phyloP scores from a whole-genome alignment of 2,329 filamentous ascomycete genomes.

The Arthrobotrys musiformis region DNA sequence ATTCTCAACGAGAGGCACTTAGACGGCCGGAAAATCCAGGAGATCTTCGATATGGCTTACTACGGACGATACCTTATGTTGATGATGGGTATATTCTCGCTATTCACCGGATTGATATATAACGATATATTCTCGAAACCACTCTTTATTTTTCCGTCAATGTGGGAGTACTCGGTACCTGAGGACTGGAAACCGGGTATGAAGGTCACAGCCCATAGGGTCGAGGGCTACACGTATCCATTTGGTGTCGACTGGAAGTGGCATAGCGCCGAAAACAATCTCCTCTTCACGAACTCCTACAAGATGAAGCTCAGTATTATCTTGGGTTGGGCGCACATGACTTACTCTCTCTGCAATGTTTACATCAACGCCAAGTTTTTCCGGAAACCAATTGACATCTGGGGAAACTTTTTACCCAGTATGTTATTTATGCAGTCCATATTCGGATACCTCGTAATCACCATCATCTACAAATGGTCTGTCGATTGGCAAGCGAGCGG shows the following conservation, averaged over 20 bases:
- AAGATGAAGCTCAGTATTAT: slow-evolving; percentile 99
- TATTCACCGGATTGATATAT: slow-evolving; percentile 97
- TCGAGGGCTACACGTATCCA: slow-evolving; percentile 84
- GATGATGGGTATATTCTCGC: slow-evolving; percentile 96
- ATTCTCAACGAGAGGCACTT: slow-evolving; percentile 95
- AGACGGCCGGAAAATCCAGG: slow-evolving; percentile 86
- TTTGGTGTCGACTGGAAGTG: slow-evolving; percentile 96
- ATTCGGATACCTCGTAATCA: slow-evolving; percentile 93
- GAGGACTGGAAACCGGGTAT: slow-evolving; percentile 73
- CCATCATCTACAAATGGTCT: slow-evolving; percentile 97
- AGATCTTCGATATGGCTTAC: slow-evolving; percentile 97
- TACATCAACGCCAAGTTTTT: slow-evolving; percentile 95
- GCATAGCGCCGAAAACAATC: slow-evolving; percentile 94
- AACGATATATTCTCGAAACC: slow-evolving; percentile 97
- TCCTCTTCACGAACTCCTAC: slow-evolving; percentile 97
- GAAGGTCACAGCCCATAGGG: slow-evolving; percentile 74
- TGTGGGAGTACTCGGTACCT: slow-evolving; percentile 83
- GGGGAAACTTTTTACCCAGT: slow-evolving; percentile 95
- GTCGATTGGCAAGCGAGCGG: slow-evolving; percentile 81
- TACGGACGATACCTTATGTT: slow-evolving; percentile 98
- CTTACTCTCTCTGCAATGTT: slow-evolving; percentile 92
- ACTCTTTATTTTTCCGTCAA: slow-evolving; percentile 85
- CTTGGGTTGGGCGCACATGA: slow-evolving; percentile 98
- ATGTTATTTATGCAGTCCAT: slow-evolving; percentile 99
- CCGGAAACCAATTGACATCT: slow-evolving; percentile 93